phyloP scores from a whole-genome alignment of 2,329 filamentous ascomycete genomes.

The Aspergillus aculeatus region DNA sequence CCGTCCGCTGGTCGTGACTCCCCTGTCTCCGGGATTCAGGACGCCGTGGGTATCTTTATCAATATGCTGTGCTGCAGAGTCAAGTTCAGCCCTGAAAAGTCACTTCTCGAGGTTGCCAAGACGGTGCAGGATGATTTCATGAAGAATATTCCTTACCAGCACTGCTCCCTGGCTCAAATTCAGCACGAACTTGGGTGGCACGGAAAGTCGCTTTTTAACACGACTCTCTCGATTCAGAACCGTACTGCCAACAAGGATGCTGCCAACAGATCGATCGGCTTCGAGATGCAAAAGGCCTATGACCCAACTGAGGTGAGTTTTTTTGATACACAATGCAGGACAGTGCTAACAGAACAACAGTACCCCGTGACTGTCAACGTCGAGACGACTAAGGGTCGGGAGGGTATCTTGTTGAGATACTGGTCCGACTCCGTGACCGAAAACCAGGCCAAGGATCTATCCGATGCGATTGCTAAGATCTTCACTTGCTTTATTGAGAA shows the following conservation, averaged over 20 bases:
- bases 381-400: slow-evolving; percentile 35
- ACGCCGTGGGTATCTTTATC: slow-evolving; percentile 52
- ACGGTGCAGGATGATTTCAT: slow-evolving; percentile 49
- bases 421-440: slow-evolving; percentile 41
- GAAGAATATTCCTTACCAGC: slow-evolving; percentile 49
- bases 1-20: slow-evolving; percentile 45
- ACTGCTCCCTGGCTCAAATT: slow-evolving; percentile 51
- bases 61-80: slow-evolving; percentile 57
- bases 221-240: slow-evolving; percentile 44
- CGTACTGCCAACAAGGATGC: slow-evolving; percentile 24
- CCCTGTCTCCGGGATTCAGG: slow-evolving; percentile 46
- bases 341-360: slow-evolving; percentile 21
- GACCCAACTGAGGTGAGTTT: slow-evolving; percentile 40
- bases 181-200: slow-evolving; percentile 42
- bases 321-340: background rate
- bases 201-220: slow-evolving; percentile 42
- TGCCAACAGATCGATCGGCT: slow-evolving; percentile 29
- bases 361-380: slow-evolving; percentile 43
- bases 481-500: slow-evolving; percentile 35
- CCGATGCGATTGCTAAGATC: slow-evolving; percentile 31
- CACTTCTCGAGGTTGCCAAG: slow-evolving; percentile 43
- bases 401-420: slow-evolving; percentile 41
- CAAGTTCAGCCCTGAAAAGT: slow-evolving; percentile 34
- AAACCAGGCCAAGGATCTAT: slow-evolving; percentile 31
- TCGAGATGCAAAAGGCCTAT: slow-evolving; percentile 33